Conservation (phyloP, 768 basidiomycete species). For the Clavulina sp. region DNA sequence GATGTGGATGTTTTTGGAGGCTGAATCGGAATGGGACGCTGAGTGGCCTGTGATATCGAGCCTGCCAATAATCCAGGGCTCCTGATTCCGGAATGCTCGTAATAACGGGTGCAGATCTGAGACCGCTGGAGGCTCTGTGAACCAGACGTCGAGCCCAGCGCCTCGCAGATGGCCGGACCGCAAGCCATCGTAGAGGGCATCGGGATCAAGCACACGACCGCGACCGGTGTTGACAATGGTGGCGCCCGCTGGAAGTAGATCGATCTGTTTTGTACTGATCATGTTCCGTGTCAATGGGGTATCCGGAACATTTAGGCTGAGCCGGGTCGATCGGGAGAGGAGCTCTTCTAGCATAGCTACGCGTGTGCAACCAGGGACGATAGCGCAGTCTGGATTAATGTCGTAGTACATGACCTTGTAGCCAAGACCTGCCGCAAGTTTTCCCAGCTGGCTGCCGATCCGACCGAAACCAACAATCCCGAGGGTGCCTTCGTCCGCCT, state of each 20-base stretch:
- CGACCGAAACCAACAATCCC: not conserved
- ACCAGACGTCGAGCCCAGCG: not conserved
- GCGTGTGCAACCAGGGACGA: not conserved
- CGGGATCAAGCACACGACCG: slow-evolving; percentile 22
- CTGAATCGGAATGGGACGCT: too few species aligned
- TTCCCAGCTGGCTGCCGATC: not conserved
- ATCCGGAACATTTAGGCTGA: slow-evolving; percentile 24
- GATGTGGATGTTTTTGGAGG: too few species aligned
- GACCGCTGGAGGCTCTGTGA: not conserved
- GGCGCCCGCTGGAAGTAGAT: slow-evolving; percentile 11
- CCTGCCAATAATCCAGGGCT: too few species aligned
- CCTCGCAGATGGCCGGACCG: slow-evolving; percentile 19
- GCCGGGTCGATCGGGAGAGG: slow-evolving; percentile 20
- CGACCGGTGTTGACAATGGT: slow-evolving; percentile 16
- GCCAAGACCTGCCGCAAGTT: not conserved
- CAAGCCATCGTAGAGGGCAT: slow-evolving; percentile 22
- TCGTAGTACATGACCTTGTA: not conserved
- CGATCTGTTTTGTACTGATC: slow-evolving; percentile 12
- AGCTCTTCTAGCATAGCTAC: slow-evolving; percentile 20
- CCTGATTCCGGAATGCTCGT: not conserved
- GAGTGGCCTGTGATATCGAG: too few species aligned
- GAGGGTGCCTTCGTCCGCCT: not conserved
- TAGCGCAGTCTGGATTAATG: not conserved
- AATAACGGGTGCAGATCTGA: not conserved
- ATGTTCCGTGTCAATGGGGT: slow-evolving; percentile 17